Evolutionary conservation across 2,329 filamentous ascomycete species (phyloP).

Genomic region (Myriangium duriaei): DNA sequence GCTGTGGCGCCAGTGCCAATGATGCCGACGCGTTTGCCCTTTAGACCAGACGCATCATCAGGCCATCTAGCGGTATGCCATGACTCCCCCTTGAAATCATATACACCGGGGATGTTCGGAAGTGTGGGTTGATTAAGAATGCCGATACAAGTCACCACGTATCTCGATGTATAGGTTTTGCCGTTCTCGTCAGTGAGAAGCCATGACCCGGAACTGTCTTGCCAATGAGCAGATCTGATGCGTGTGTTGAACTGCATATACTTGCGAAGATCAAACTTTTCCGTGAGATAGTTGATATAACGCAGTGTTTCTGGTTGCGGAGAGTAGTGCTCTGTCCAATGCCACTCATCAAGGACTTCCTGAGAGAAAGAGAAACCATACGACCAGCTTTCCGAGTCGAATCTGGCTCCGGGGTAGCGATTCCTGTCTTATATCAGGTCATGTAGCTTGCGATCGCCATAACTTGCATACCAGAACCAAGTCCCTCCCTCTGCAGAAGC

Average conservation of each 20-base stretch:
- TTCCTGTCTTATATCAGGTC: conserved; percentile 25
- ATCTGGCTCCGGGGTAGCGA: conserved; percentile 35
- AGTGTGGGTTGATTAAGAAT: conserved; percentile 18
- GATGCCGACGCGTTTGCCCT: conserved; percentile 47
- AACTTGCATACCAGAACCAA: conserved; percentile 23
- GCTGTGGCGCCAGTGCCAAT: conserved; percentile 55
- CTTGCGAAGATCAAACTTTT: conserved; percentile 30
- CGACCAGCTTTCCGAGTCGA: conserved; percentile 35
- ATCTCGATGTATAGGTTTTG: conserved; percentile 22
- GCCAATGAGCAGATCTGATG: conserved; percentile 24
- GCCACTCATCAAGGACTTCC: conserved; percentile 31
- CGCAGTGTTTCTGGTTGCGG: conserved; percentile 33
- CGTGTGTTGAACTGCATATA: conserved; percentile 32
- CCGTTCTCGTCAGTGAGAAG: conserved; percentile 18
- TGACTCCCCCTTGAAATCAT: conserved; percentile 20
- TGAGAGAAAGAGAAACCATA: conserved; percentile 34
- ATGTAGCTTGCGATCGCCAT: no score
- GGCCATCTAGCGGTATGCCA: conserved; percentile 40
- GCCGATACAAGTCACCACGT: conserved; percentile 32
- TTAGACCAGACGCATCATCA: conserved; percentile 40
- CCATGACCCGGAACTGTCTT: conserved; percentile 25
- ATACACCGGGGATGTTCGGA: conserved; percentile 21
- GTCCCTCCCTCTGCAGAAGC: conserved; percentile 33
- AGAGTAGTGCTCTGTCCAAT: conserved; percentile 26
- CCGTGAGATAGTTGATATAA: conserved; percentile 37